Conservation (phyloP, 169 alveolate genomes). For the Plasmodium knowlesi region DNA sequence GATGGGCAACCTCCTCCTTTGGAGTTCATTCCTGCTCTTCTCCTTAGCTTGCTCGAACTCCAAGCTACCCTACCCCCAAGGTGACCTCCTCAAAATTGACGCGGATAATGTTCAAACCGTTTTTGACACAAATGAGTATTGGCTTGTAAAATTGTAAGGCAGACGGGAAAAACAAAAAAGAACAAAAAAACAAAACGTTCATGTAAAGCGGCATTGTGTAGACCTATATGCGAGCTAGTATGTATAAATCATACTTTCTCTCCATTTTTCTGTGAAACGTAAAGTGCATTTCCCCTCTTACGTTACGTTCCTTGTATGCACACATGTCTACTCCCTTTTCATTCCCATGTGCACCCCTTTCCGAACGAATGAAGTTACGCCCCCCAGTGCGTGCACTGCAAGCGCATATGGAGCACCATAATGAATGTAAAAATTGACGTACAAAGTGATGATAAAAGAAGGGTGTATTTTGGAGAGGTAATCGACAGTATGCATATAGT, state of each 20-base stretch:
- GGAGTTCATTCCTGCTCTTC: conserved; percentile 1
- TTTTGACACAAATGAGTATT: conserved; percentile 14
- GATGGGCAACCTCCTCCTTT: background rate
- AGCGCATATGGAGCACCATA: conserved; percentile 42
- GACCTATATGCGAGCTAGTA: background rate
- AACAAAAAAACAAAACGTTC: background rate
- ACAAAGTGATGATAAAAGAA: conserved; percentile 40
- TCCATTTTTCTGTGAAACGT: background rate
- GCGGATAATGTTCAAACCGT: conserved; percentile 4
- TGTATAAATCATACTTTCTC: background rate
- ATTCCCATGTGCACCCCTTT: background rate
- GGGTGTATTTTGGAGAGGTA: conserved; percentile 49
- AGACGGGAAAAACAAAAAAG: background rate
- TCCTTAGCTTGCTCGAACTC: background rate
- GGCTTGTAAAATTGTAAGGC: conserved; percentile 60
- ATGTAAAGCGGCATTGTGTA: background rate
- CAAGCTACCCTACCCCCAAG: conserved; percentile 20
- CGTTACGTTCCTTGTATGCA: background rate
- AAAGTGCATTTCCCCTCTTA: background rate
- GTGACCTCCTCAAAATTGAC: conserved; percentile 28
- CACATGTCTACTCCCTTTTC: background rate
- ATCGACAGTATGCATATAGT: background rate
- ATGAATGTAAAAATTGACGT: conserved; percentile 19
- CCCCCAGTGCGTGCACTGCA: conserved; percentile 50
- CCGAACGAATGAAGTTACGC: conserved; percentile 23